Base-by-base conservation (phyloP, 495 filamentous ascomycete genomes). In the Delitschia confertaspora region DNA sequence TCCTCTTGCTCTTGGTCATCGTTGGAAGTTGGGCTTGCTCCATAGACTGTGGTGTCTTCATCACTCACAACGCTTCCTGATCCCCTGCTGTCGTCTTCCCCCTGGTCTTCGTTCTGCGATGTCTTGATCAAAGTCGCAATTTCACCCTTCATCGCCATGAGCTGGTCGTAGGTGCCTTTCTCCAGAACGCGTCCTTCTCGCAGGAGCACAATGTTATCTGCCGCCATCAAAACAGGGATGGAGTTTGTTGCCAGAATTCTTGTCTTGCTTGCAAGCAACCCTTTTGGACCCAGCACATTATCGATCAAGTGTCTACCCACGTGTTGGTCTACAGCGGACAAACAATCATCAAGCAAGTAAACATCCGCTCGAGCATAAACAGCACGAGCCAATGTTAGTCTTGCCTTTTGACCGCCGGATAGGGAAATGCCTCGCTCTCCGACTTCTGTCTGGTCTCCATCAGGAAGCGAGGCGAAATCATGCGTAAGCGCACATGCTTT, bases 311-410 rank as follows among this genome's bases (percentile, higher is more conserved):
- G 93, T 41, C 86, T 74, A 23, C 93, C 93, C 41, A 99, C 93
- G 60, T 99, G 93, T 49, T 94, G 91, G 64, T 99, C 93, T 13
- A 99, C 93, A 1, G 93, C 91, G 18, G 89, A 95, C 14, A 99
- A 70, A 45, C 84, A 80, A 60, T 99, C 93, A 56, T 99, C 93
- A 4, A 99, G 69, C 9, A 99, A 67, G 53, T 96, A 99, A 44
- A 99, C 76, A 65, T 99, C 93, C n/a, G 91, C 85, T 50, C 93
- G 76, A 42, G 93, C 89, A 60, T 99, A 99, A 2, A 99, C 93
- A 34, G 93, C 93, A 59, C 93, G 73, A 10, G 93, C 93, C 39
- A 99, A 71, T n/a, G 88, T 91, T 54, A 99, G 70, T 11, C 93
- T 80, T 42, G 93, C 91, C 65, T 93, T 96, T 63, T 99, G 93